These are phyloP conservation scores for Thielaviopsis populi DNA, from an alignment of 2,329 filamentous ascomycete species.

Conservation along the genomic window DNA sequence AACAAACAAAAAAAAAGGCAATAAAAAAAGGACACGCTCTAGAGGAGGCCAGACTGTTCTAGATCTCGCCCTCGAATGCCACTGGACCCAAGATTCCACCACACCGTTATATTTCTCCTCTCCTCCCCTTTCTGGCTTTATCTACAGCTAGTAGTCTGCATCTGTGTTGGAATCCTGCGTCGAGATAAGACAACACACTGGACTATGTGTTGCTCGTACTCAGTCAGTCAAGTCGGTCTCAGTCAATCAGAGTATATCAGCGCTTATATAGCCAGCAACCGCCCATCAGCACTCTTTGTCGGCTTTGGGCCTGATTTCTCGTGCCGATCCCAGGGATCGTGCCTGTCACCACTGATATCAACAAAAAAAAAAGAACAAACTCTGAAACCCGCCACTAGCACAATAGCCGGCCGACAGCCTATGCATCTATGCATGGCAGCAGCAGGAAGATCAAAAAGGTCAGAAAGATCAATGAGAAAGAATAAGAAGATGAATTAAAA, in stretches of 20 bases:
- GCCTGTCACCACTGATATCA: not conserved
- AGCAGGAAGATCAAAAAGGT: no score
- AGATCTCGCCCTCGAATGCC: no score
- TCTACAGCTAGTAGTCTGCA: not conserved
- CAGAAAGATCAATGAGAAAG: no score
- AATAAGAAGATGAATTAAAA: not conserved
- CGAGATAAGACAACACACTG: not conserved
- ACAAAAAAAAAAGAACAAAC: not conserved
- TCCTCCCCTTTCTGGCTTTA: not conserved
- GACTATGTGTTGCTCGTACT: no score
- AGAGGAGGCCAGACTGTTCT: conserved; percentile 1
- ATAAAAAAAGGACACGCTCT: not conserved
- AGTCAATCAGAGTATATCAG: not conserved
- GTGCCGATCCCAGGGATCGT: not conserved
- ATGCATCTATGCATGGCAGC: not conserved
- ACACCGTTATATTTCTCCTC: not conserved
- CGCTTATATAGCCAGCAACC: not conserved
- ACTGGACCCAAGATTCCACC: not conserved
- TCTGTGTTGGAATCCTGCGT: not conserved
- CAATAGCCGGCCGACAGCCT: not conserved
- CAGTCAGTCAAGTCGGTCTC: not conserved
- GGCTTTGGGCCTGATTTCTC: not conserved
- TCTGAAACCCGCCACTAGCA: not conserved
- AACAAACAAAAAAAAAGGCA: no score
- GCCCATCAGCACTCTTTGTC: no score